Evolutionary conservation across 1,139 yeast species (phyloP).

Genomic region (Scheffersomyces titani): DNA sequence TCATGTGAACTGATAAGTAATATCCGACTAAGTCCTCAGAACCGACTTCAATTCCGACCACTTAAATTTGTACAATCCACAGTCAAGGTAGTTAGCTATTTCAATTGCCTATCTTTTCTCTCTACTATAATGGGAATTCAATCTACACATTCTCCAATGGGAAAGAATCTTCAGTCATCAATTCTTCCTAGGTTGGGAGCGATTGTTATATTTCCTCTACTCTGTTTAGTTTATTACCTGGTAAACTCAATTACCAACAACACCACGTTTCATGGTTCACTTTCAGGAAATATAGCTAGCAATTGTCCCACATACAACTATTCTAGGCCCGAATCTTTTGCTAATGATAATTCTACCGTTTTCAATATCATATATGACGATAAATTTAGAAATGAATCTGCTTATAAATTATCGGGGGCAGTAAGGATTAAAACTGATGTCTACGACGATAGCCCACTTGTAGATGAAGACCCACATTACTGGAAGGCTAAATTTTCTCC

Average conservation of each 20-base stretch:
- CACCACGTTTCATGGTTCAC: neutral
- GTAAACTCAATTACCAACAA: neutral
- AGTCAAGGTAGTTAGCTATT: neutral
- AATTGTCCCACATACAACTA: constrained; percentile 9
- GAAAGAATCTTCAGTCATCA: too few species aligned
- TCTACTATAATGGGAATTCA: neutral
- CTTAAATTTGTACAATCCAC: neutral
- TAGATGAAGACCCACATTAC: constrained; percentile 10
- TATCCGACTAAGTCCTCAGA: neutral
- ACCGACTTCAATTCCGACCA: neutral
- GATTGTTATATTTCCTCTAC: too few species aligned
- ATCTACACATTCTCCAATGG: neutral
- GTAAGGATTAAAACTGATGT: constrained; percentile 62
- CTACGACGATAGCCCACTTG: constrained; percentile 44
- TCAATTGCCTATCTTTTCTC: neutral
- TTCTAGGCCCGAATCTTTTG: constrained; percentile 15
- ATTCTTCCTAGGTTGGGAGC: too few species aligned
- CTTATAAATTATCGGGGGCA: constrained; percentile 50
- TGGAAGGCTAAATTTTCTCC: constrained; percentile 10
- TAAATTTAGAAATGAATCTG: constrained; percentile 37
- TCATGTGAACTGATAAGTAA: neutral
- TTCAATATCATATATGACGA: constrained; percentile 16
- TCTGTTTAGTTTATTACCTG: neutral
- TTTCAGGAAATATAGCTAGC: neutral
- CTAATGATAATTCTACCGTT: constrained; percentile 14